A percentile compares a stretch with the other conserved stretches of the same genome.
These are phyloP conservation scores for Leishmania major DNA, from an alignment of 208 protist species.

Conservation along the genomic window DNA sequence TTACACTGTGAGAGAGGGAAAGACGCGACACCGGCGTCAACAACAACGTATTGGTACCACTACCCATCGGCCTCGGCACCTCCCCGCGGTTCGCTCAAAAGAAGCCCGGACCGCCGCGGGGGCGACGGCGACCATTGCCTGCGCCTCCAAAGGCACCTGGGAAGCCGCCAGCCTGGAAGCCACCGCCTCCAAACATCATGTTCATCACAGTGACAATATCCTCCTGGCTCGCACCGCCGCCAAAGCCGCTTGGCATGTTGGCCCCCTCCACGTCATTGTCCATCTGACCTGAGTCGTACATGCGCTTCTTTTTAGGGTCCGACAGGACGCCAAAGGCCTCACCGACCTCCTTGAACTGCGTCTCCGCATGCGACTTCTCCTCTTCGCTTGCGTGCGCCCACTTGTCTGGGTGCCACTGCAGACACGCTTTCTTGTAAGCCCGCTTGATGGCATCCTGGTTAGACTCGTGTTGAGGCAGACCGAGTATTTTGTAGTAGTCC, in stretches of 20 bases:
- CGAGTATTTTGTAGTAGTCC: constrained; percentile 94
- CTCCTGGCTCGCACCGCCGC: constrained; percentile 28
- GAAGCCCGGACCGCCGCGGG: constrained; percentile 34
- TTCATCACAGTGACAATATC: constrained; percentile 64
- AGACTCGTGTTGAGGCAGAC: constrained; percentile 63
- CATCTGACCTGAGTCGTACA: constrained; percentile 90
- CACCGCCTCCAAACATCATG: constrained; percentile 57
- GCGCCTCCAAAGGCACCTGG: constrained; percentile 22
- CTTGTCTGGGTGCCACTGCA: constrained; percentile 95
- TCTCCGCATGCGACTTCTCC: constrained; percentile 79
- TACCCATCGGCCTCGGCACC: neutral
- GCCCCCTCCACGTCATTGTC: constrained; percentile 86
- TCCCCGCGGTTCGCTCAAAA: constrained; percentile 6
- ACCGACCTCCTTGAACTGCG: constrained; percentile 89
- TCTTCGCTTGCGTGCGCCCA: constrained; percentile 78
- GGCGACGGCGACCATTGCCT: constrained; percentile 28
- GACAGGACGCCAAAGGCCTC: constrained; percentile 88
- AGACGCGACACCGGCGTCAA: neutral
- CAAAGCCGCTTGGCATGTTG: constrained; percentile 31
- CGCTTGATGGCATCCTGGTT: constrained; percentile 75
- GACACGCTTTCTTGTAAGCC: constrained; percentile 85
- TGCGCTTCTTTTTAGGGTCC: constrained; percentile 86
- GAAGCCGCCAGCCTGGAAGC: constrained; percentile 15
- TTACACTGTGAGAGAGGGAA: neutral
- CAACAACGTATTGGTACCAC: neutral